Evolutionary conservation across 768 basidiomycete species (phyloP).

Genomic region (Naematelia encephala): DNA sequence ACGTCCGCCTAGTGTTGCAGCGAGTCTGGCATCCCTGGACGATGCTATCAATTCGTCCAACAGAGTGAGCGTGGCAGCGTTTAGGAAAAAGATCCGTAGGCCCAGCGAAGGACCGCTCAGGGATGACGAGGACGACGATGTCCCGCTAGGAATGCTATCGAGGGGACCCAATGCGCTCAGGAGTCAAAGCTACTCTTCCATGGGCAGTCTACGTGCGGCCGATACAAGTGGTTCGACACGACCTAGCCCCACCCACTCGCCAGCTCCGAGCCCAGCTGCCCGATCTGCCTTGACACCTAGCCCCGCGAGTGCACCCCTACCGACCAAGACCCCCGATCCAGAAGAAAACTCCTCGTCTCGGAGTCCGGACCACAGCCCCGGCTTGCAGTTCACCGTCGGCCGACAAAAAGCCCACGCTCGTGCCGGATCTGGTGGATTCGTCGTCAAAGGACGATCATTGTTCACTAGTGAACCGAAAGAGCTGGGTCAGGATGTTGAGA

Average conservation of each 20-base stretch:
- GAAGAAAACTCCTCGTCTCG: no score
- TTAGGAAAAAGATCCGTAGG: constrained; percentile 34
- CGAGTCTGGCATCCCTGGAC: constrained; percentile 23
- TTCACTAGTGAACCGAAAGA: background rate
- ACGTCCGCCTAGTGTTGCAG: constrained; percentile 34
- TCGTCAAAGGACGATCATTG: no score
- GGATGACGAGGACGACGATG: constrained; percentile 40
- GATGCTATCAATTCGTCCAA: constrained; percentile 16
- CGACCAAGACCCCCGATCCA: background rate
- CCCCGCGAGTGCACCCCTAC: background rate
- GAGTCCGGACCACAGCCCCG: no score
- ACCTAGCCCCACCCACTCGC: background rate
- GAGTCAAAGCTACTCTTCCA: background rate
- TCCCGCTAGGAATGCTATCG: constrained; percentile 29
- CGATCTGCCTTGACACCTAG: background rate
- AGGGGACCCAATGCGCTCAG: background rate
- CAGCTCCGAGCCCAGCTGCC: background rate
- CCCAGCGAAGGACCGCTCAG: constrained; percentile 25
- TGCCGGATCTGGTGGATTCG: no score
- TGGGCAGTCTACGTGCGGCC: background rate
- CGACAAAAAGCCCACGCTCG: no score
- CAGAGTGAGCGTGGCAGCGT: constrained; percentile 36
- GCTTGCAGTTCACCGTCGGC: no score
- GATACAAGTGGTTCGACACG: background rate
- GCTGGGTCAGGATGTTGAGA: background rate